Evolutionary conservation across 805 yeast genomes (phyloP).

Genomic region (Ogataea siamensis): DNA sequence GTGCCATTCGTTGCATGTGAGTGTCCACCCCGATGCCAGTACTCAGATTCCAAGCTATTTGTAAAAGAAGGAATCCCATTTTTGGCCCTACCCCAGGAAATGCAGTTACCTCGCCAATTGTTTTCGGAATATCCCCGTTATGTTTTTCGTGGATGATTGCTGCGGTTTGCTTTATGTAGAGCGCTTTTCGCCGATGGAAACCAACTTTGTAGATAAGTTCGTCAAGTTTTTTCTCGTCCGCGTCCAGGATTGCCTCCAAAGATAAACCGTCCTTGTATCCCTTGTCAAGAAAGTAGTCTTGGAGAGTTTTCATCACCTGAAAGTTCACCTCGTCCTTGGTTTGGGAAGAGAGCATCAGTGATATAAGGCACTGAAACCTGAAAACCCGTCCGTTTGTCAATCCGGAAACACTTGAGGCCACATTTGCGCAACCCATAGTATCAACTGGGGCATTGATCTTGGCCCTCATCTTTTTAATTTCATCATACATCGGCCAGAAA

Average conservation of each 20-base stretch:
- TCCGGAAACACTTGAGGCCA: slow-evolving; percentile 44
- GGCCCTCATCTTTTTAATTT: slow-evolving; percentile 64
- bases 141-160: slow-evolving; percentile 47
- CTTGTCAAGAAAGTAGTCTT: slow-evolving; percentile 41
- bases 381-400: slow-evolving; percentile 38
- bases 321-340: slow-evolving; percentile 87
- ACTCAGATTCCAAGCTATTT: slow-evolving; percentile 75
- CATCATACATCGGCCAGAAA: slow-evolving; percentile 57
- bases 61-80: slow-evolving; percentile 83
- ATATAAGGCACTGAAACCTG: slow-evolving; percentile 72
- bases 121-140: slow-evolving; percentile 70
- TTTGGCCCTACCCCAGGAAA: slow-evolving; percentile 96
- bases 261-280: slow-evolving; percentile 52
- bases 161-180: slow-evolving; percentile 62
- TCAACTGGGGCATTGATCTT: slow-evolving; percentile 81
- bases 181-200: slow-evolving; percentile 78
- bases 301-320: slow-evolving; percentile 64
- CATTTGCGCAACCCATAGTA: slow-evolving; percentile 75
- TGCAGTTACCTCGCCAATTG: slow-evolving; percentile 58
- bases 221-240: slow-evolving; percentile 59
- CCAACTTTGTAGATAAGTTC: slow-evolving; percentile 75
- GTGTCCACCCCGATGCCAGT: slow-evolving; percentile 94
- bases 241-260: slow-evolving; percentile 48
- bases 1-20: slow-evolving; percentile 78
- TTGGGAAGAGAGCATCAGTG: slow-evolving; percentile 86